These are phyloP conservation scores for Hypholoma sublateritium DNA, from an alignment of 768 basidiomycete species.

Conservation along the genomic window DNA sequence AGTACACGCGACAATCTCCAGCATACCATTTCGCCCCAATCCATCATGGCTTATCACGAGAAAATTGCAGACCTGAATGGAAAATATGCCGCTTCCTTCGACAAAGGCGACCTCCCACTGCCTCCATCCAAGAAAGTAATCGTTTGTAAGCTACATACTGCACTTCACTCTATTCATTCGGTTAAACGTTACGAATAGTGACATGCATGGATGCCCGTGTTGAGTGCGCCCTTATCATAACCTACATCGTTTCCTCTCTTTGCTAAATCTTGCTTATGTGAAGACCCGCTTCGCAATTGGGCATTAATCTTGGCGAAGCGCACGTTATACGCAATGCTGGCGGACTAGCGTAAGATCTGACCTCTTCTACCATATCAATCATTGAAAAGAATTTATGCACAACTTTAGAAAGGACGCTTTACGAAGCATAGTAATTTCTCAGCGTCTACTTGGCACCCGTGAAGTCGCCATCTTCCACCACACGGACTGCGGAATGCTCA, in stretches of 20 bases:
- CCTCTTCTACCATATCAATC: background rate
- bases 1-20: background rate
- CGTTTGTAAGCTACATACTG: constrained; percentile 23
- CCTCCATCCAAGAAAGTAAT: constrained; percentile 35
- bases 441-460: constrained; percentile 67
- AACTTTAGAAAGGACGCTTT: constrained; percentile 56
- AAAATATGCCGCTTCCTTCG: constrained; percentile 44
- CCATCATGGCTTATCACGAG: background rate
- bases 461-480: constrained; percentile 73
- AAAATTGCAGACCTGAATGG: constrained; percentile 34
- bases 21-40: background rate
- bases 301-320: constrained; percentile 65
- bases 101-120: constrained; percentile 35
- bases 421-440: constrained; percentile 68
- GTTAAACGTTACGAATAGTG: constrained; percentile 29
- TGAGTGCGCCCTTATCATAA: constrained; percentile 42
- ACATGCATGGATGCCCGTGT: constrained; percentile 79
- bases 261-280: background rate
- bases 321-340: constrained; percentile 79
- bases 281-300: constrained; percentile 59
- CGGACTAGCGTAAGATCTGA: constrained; percentile 50
- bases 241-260: constrained; percentile 3
- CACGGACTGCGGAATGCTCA: constrained; percentile 73
- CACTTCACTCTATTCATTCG: background rate
- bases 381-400: background rate